Evolutionary conservation across 768 basidiomycete genomes (phyloP), one percentile per base, ranked within the genome.

Genomic region (Tylopilus rubrobrunneus): DNA sequence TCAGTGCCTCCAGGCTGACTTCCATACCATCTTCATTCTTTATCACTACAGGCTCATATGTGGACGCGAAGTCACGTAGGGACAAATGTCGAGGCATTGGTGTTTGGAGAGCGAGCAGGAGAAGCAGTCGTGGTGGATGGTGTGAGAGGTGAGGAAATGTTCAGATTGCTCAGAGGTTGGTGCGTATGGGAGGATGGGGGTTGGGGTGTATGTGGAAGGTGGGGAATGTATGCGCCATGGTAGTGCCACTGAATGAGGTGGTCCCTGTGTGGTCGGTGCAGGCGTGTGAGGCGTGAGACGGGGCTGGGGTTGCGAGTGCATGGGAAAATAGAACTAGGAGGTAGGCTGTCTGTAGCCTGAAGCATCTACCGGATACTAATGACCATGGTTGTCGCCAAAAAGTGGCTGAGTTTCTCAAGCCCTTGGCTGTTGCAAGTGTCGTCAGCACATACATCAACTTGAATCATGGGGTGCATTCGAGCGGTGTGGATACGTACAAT

Each of bases 1-100:
- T 78, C 51, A 87, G 73, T 36, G 75, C 65, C 51, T 79, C 80
- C 40, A 91, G 52, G 37, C 80, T 76, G 47, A 90, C 73, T 69
- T 87, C 86, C 23, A 71, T 77, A 29, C 89, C 89, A 42, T 85
- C 81, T 40, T 78, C 71, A 51, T 73, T 80, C 71, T 87, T 89
- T 55, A 89, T 74, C 31, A 81, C 79, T 39, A 82, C 73, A 62
- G 76, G 78, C 51, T 67, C n/a, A n/a, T 59, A 37, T 74, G 67
- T 15, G 69, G 53, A 11, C 76, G 72, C 11, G 70, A 60, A 29
- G n/a, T n/a, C n/a, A n/a, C n/a, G 60, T 66, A 8, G 89, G 89
- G 17, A 89, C 82, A 65, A 91, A 92, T 3, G 85, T 64, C 52
- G 70, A 77, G 4, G 89, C 87, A 62, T 76, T 77, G 4, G 81